Evolutionary conservation across 129 eudicot genomes (phyloP).

Genomic region (Flaveria robusta): DNA sequence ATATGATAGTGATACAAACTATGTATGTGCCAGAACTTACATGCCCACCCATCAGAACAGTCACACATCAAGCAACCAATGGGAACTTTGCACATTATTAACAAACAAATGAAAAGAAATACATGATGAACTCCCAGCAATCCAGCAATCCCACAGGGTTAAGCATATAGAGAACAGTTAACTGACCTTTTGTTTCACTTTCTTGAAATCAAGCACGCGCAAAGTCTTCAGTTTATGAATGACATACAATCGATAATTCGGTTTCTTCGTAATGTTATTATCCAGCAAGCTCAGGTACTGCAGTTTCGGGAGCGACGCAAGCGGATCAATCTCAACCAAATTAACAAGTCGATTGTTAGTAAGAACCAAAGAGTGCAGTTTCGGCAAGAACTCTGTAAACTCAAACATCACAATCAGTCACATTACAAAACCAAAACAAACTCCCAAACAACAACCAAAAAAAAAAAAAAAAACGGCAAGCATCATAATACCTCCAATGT

Average conservation of each 20-base stretch:
- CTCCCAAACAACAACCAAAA: neutral
- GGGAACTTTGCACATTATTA: constrained; percentile 6
- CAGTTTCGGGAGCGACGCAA: constrained; percentile 87
- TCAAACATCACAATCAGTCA: constrained; percentile 40
- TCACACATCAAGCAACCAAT: constrained; percentile 7
- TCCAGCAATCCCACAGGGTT: too few relatives aligned
- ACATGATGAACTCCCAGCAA: too few relatives aligned
- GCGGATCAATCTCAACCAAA: constrained; percentile 97
- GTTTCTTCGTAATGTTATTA: constrained; percentile 85
- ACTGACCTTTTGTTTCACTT: constrained; percentile 91
- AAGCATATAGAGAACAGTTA: too few relatives aligned
- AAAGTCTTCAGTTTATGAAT: constrained; percentile 80
- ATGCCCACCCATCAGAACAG: neutral
- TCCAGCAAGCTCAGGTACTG: constrained; percentile 85
- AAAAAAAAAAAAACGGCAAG: neutral
- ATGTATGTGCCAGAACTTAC: constrained; percentile 11
- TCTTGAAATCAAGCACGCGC: constrained; percentile 89
- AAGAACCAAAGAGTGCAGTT: constrained; percentile 90
- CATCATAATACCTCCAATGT: constrained; percentile 67
- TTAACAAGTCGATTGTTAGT: constrained; percentile 93
- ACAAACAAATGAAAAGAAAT: neutral
- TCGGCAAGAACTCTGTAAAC: constrained; percentile 93
- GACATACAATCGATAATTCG: constrained; percentile 91
- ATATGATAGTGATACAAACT: constrained; percentile 9
- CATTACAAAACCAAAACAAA: constrained; percentile 12